Evolutionary conservation across 139 green algal genomes (phyloP), one percentile per base, ranked within the genome.

Genomic region (Chlorella sp.): DNA sequence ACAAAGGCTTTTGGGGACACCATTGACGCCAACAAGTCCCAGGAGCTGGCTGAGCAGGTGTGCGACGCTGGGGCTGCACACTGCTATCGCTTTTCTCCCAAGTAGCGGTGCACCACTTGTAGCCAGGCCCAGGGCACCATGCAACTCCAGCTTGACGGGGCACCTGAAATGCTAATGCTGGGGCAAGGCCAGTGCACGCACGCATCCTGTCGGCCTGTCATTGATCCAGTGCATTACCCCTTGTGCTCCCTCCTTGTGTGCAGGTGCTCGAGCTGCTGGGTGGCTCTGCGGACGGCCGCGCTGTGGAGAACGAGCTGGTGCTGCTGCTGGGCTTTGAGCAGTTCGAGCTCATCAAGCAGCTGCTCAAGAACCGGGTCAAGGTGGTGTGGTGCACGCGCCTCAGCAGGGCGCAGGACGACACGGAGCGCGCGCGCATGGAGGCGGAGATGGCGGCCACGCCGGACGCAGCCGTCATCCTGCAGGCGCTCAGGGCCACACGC

Each of bases 331-430:
- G 96, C 73, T 97, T 95, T 79, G 93, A 97, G 66, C 89, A 94
- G 72, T 99, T 99, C 80, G 90, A 95, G 51, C 81, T 99, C 23
- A 93, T 98, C 85, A 99, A 98, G 86, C 80, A 93, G 80, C 88
- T 99, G 74, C 72, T 99, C 62, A 68, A 77, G 14, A 97, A 98
- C 82, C 82, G 91, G 50, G 68, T 90, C 27, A 91, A 87, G 72
- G 86, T 99, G 30, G 95, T 98, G 73, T 99, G 94, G 93, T 98
- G 96, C 86, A 98, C 88, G 36, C 80, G 82, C 71, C 88, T 98
- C n/a, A 76, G 66, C 6, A 71, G 79, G 35, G 75, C 79, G 1
- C 73, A 91, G 82, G 77, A 88, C 61, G 92, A 96, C 14, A 83
- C 86, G 14, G 91, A 96, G 80, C 78, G 80, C n/a, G 67, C 69